These are phyloP conservation scores for Fremontodendron californicum DNA, from an alignment of 345 rosid species.

Conservation along the genomic window DNA sequence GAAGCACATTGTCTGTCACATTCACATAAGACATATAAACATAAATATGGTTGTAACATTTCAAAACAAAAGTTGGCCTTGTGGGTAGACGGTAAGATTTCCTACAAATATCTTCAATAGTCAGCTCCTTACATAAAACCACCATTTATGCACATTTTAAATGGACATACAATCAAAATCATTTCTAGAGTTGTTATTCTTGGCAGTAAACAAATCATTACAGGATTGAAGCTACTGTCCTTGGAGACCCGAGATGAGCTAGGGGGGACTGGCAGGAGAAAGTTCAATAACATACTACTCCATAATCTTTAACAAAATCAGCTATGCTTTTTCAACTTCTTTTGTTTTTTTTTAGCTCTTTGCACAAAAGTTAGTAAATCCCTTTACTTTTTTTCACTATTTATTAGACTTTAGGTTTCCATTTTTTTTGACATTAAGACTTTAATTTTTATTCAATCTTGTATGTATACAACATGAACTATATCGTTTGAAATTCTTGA, in stretches of 20 bases:
- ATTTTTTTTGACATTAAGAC: not conserved
- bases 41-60: not conserved
- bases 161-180: not conserved
- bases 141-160: not conserved
- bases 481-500: not conserved
- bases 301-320: not conserved
- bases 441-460: not conserved
- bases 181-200: not conserved
- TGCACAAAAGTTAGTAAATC: not conserved
- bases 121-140: not conserved
- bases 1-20: not conserved
- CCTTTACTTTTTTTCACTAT: not conserved
- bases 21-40: not conserved
- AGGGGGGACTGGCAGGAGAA: not conserved
- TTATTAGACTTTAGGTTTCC: not conserved
- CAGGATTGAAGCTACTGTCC: not conserved
- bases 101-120: not conserved
- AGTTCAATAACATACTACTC: not conserved
- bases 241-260: not conserved
- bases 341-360: too few species aligned
- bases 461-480: not conserved
- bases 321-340: not conserved
- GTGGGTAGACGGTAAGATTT: not conserved
- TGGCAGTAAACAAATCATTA: not conserved
- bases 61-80: not conserved